phyloP scores from a whole-genome alignment of 2,329 filamentous ascomycete species.

The Dothideomycetes sp. region DNA sequence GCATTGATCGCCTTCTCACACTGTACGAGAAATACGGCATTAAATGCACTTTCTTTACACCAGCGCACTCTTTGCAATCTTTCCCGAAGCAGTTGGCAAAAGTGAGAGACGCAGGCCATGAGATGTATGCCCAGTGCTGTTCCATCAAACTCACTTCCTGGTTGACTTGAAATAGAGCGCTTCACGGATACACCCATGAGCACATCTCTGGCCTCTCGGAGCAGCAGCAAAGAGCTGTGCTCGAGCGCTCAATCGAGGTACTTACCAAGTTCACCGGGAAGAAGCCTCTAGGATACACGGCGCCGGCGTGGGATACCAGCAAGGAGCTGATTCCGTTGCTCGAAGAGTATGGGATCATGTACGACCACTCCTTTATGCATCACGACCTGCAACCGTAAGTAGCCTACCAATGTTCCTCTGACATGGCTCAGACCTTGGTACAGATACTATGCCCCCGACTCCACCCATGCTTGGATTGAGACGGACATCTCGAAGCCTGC shows the following conservation, averaged over 20 bases:
- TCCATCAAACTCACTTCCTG: too few relatives aligned
- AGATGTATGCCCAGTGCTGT: conserved; percentile 21
- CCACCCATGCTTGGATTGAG: conserved; percentile 17
- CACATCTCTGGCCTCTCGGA: conserved; percentile 18
- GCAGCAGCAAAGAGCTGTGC: conserved; percentile 26
- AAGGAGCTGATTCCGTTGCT: conserved; percentile 28
- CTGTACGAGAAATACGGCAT: conserved; percentile 31
- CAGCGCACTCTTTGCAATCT: conserved; percentile 33
- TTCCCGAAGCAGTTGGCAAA: conserved; percentile 38
- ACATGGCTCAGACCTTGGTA: background rate
- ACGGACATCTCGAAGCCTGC: conserved; percentile 22
- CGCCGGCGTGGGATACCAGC: conserved; percentile 31
- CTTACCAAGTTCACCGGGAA: conserved; percentile 28
- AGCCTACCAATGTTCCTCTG: background rate
- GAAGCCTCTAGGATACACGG: conserved; percentile 32
- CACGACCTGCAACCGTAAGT: conserved; percentile 32
- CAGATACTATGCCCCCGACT: conserved; percentile 16
- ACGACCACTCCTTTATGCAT: conserved; percentile 40
- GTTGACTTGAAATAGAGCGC: conserved; percentile 13
- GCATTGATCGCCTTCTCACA: conserved; percentile 28
- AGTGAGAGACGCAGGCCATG: conserved; percentile 30
- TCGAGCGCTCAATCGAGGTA: conserved; percentile 27
- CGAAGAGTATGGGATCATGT: conserved; percentile 31
- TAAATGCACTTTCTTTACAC: conserved; percentile 30
- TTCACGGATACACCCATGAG: conserved; percentile 33